These are phyloP conservation scores for Vitis rotundifolia DNA, from an alignment of 164 flowering plant genomes.

Conservation along the genomic window DNA sequence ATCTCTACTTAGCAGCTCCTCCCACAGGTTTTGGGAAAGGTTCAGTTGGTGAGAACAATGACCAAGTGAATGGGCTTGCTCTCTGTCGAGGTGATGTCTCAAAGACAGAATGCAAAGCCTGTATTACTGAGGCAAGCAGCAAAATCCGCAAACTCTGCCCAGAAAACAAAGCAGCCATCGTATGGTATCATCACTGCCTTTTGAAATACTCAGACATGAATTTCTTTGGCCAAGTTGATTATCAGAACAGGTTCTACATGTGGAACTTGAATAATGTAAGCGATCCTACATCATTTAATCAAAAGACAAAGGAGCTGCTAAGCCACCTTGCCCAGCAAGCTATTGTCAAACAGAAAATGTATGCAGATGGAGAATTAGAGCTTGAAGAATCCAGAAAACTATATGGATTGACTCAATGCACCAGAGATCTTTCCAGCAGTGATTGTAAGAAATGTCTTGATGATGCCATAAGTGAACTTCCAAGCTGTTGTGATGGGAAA, in stretches of 20 bases:
- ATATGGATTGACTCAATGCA: conserved; percentile 57
- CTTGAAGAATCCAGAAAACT: conserved; percentile 22
- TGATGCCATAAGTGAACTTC: conserved; percentile 31
- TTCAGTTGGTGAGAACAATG: conserved; percentile 13
- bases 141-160: conserved; percentile 37
- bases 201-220: conserved; percentile 34
- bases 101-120: conserved; percentile 29
- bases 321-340: conserved; percentile 25
- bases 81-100: conserved; percentile 52
- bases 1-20: conserved; percentile 11
- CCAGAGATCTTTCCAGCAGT: conserved; percentile 32
- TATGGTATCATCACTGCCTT: conserved; percentile 50
- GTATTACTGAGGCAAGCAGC: conserved; percentile 23
- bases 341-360: conserved; percentile 4
- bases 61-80: conserved; percentile 25
- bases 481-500: conserved; percentile 48
- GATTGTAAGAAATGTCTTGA: conserved; percentile 51
- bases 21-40: conserved; percentile 23
- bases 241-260: conserved; percentile 27
- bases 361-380: conserved; percentile 32
- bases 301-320: conserved; percentile 20
- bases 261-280: conserved; percentile 25
- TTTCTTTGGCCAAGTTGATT: conserved; percentile 39
- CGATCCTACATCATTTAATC: conserved; percentile 29
- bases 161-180: conserved; percentile 27